A percentile compares a stretch with the other conserved stretches of the same genome.
Evolutionary conservation across 78 protist species (phyloP).

Genomic region (Pigoraptor vietnamica): DNA sequence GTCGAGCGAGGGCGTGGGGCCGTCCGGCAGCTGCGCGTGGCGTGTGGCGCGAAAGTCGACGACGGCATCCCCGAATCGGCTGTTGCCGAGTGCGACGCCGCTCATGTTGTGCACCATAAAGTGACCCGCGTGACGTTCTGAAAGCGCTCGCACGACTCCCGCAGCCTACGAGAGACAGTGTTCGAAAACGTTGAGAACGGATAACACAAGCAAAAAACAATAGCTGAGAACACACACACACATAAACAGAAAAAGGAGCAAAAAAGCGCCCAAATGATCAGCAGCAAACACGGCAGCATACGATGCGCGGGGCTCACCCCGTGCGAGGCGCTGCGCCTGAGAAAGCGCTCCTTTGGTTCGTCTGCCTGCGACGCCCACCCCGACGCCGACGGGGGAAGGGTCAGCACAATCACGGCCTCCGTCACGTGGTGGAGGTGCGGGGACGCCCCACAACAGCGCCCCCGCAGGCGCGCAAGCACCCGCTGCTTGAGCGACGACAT

Average conservation of each 20-base stretch:
- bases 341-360: neutral
- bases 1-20: neutral
- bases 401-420: neutral
- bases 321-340: neutral
- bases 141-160: neutral
- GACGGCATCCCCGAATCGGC: neutral
- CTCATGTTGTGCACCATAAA: neutral
- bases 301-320: neutral
- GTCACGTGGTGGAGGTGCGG: neutral
- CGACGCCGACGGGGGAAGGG: neutral
- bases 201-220: too few relatives aligned
- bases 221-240: too few relatives aligned
- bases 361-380: neutral
- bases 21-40: neutral
- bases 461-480: neutral
- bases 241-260: too few relatives aligned
- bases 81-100: neutral
- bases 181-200: neutral
- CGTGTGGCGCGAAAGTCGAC: neutral
- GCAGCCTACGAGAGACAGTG: neutral
- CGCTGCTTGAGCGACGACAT: neutral
- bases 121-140: neutral
- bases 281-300: too few relatives aligned
- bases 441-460: neutral
- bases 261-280: too few relatives aligned